Evolutionary conservation across 2,329 filamentous ascomycete genomes (phyloP).

Genomic region (Didymella arachidicola): DNA sequence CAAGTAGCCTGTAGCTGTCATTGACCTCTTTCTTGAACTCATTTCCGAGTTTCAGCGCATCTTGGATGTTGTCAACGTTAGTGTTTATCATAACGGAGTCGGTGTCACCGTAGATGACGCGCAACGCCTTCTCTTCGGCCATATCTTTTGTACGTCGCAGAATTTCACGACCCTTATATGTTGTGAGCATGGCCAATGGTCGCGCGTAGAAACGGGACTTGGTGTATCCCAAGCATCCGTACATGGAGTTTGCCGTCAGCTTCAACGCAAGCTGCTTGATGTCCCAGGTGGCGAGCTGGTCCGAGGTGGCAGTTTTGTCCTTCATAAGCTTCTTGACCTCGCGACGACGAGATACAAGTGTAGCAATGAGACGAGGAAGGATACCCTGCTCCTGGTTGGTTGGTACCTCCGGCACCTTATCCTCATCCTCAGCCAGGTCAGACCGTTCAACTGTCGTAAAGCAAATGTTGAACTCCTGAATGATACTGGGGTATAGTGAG

Average conservation of each 20-base stretch:
- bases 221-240: slow-evolving; percentile 95
- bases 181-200: slow-evolving; percentile 93
- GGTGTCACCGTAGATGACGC: slow-evolving; percentile 98
- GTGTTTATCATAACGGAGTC: slow-evolving; percentile 99
- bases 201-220: slow-evolving; percentile 97
- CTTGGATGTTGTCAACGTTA: slow-evolving; percentile 90
- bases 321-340: slow-evolving; percentile 99
- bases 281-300: slow-evolving; percentile 93
- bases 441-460: slow-evolving; percentile 94
- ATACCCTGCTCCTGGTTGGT: slow-evolving; percentile 80
- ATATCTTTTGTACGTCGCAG: slow-evolving; percentile 93
- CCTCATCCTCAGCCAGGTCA: slow-evolving; percentile 77
- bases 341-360: slow-evolving; percentile 84
- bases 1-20: slow-evolving; percentile 86
- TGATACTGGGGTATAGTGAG: slow-evolving; percentile 97
- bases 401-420: slow-evolving; percentile 88
- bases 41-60: slow-evolving; percentile 88
- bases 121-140: slow-evolving; percentile 86
- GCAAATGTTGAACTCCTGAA: slow-evolving; percentile 99
- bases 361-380: slow-evolving; percentile 88
- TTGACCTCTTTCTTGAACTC: slow-evolving; percentile 97
- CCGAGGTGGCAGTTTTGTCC: slow-evolving; percentile 81
- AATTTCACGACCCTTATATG: slow-evolving; percentile 97
- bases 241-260: slow-evolving; percentile 99
- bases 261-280: slow-evolving; percentile 98